Evolutionary conservation across 371 early-diverging fungal genomes (phyloP).

Genomic region (Mortierella sp.): DNA sequence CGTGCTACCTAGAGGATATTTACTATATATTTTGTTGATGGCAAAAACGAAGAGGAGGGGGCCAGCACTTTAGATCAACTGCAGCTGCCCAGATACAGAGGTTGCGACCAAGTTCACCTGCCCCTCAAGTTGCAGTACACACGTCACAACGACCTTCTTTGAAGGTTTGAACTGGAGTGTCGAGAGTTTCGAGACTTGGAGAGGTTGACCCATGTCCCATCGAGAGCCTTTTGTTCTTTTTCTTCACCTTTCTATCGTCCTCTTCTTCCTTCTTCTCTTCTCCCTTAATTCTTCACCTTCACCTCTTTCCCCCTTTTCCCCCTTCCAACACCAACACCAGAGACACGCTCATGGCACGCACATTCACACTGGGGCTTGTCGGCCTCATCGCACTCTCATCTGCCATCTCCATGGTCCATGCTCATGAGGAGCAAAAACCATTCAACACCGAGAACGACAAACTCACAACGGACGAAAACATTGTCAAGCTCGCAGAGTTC

Average conservation of each 20-base stretch:
- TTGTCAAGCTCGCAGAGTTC: constrained; percentile 24
- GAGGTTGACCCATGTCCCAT: background rate
- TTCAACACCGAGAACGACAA: constrained; percentile 8
- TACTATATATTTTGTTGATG: too few species aligned
- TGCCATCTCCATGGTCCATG: constrained; percentile 27
- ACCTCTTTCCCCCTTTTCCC: background rate
- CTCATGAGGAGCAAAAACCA: constrained; percentile 17
- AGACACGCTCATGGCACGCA: constrained; percentile 18
- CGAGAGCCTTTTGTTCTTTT: background rate
- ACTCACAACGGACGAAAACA: background rate
- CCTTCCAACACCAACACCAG: background rate
- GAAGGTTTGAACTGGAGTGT: background rate
- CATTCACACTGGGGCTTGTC: constrained; percentile 27
- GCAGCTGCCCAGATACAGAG: background rate
- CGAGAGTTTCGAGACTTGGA: background rate
- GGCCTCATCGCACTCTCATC: constrained; percentile 39
- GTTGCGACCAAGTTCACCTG: background rate
- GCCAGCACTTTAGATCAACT: too few species aligned
- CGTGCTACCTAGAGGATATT: too few species aligned
- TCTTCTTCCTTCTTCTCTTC: background rate
- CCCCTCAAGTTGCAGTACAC: background rate
- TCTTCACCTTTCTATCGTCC: too few species aligned
- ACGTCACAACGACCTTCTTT: background rate
- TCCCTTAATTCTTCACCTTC: background rate
- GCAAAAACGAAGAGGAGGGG: too few species aligned